Base-by-base conservation (phyloP, 2,329 filamentous ascomycete genomes). In the Fusarium sp. region DNA sequence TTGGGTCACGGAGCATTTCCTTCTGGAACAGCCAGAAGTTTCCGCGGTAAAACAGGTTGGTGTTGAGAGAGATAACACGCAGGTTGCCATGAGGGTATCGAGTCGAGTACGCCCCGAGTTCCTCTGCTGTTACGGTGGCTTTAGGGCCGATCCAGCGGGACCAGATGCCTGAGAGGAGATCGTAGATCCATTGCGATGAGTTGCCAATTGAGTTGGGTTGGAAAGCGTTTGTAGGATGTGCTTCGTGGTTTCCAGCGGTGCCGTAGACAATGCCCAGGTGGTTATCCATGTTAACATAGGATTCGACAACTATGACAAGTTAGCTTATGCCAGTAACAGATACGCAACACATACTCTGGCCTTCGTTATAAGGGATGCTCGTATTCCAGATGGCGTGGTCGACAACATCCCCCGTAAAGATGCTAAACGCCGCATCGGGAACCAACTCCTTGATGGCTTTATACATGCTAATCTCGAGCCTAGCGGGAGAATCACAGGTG, bases 381-480 rank as follows among this genome's bases (percentile, higher is more conserved):
- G 85, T 87, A 62, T 84, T 82, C 86, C 86, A 87, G 57, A 87
- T 75, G 3, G 83, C 84, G 65, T 89, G 87, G 65, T 89, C 87
- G 11, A 90, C 82, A 31, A 91, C 84, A 68, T 91, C 89, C 7
- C 89, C 89, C 0, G 89, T 91, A 79, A 90, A 91, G 58, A 91
- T 83, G n/a, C 85, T 81, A 67, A 91, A 89, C 2, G 84, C 83
- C 0, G 87, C 84, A 66, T 88, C 81, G 1, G 84, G 85, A 0
- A 83, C 84, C 16, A 87, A 69, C 9, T 80, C 71, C 53, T 81
- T 82, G 73, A 91, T 89, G 11, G 85, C 85, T 0, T 83, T 81
- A 69, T 89, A 85, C 86, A 90, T 86, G 80, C 87, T 90, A 59
- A 87, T 77, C 72, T 90, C 87, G 1, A 91, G 82, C 17, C 77